Evolutionary conservation across 1,284 basidiomycete genomes (phyloP).

Genomic region (Ustilago bromivora): DNA sequence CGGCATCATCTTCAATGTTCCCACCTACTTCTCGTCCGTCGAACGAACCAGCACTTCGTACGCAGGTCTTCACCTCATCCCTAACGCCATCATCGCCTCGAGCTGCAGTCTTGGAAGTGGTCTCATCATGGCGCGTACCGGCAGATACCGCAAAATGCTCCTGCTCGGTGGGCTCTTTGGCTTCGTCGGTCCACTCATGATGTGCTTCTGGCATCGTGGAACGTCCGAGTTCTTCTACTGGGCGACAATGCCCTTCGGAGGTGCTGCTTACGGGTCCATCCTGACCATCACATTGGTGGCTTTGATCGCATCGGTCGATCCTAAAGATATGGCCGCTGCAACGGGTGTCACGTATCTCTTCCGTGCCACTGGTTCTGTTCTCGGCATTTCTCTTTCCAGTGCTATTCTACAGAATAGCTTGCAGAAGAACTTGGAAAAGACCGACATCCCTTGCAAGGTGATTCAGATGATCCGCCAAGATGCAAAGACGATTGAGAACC

Average conservation of each 20-base stretch:
- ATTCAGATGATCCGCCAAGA: constrained; percentile 68
- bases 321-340: constrained; percentile 69
- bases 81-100: constrained; percentile 69
- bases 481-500: constrained; percentile 63
- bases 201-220: constrained; percentile 69
- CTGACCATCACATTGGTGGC: constrained; percentile 70
- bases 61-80: constrained; percentile 70
- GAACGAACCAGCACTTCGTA: constrained; percentile 67
- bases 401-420: constrained; percentile 70
- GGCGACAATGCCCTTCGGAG: constrained; percentile 66
- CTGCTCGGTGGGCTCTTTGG: constrained; percentile 65
- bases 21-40: constrained; percentile 69
- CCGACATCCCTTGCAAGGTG: constrained; percentile 61
- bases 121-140: constrained; percentile 70
- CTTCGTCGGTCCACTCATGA: constrained; percentile 68
- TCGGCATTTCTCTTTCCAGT: constrained; percentile 70
- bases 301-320: constrained; percentile 69
- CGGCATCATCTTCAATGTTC: constrained; percentile 69
- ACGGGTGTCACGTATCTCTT: constrained; percentile 70
- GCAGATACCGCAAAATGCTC: constrained; percentile 69
- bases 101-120: constrained; percentile 70
- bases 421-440: constrained; percentile 60
- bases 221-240: constrained; percentile 68
- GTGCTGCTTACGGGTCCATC: constrained; percentile 68
- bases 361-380: constrained; percentile 70